Evolutionary conservation across 2,329 filamentous ascomycete species (phyloP).

Genomic region (Paraconiothyrium sp.): DNA sequence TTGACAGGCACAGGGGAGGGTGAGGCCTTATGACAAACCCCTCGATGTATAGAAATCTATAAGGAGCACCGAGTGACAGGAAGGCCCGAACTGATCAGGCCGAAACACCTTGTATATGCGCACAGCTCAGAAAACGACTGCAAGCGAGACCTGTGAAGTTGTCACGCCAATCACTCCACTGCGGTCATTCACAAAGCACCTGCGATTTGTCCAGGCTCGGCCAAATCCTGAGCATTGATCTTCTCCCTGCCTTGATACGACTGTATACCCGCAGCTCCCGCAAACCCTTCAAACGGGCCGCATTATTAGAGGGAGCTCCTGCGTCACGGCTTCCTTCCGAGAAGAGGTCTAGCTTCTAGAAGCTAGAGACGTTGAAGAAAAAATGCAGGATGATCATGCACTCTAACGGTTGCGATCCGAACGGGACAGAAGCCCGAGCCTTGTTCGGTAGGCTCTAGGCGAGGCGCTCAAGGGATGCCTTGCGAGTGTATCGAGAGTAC

Average conservation of each 20-base stretch:
- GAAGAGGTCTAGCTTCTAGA: not conserved
- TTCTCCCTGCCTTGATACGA: too few species aligned
- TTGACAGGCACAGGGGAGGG: not conserved
- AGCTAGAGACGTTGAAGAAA: not conserved
- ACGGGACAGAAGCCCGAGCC: not conserved
- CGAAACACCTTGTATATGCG: not conserved
- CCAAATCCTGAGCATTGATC: not conserved
- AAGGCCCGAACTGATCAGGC: not conserved
- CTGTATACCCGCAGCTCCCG: not conserved
- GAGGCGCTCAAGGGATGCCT: too few species aligned
- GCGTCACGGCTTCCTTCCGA: not conserved
- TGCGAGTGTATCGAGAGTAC: not conserved
- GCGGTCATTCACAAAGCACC: not conserved
- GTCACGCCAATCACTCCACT: not conserved
- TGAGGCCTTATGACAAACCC: not conserved
- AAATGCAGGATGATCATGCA: not conserved
- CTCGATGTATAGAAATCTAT: not conserved
- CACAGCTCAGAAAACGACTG: not conserved
- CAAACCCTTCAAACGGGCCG: slow-evolving; percentile 1
- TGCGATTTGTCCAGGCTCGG: not conserved
- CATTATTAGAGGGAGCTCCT: not conserved
- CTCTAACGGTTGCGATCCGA: not conserved
- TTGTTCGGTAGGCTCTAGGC: not conserved
- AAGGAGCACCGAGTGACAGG: not conserved
- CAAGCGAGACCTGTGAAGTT: not conserved